Base-by-base conservation (phyloP, 208 protist genomes). In the Trypanosoma theileri region DNA sequence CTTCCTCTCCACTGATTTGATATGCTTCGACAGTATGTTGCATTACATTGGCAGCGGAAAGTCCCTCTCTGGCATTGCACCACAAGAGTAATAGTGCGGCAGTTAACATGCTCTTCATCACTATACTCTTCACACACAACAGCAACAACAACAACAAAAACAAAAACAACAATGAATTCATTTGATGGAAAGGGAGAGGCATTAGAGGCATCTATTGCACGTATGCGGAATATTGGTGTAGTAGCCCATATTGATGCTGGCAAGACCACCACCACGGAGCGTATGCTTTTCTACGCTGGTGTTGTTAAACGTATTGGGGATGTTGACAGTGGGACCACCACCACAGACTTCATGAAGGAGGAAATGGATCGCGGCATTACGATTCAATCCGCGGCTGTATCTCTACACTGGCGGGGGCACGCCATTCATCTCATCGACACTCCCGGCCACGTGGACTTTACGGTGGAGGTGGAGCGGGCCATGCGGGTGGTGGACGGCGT, bases 361-460 rank as follows among this genome's bases (percentile, higher is more conserved):
- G 98, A 99, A 81, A 84, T 92, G 73, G 94, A 98, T 57, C 85
- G 97, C 31, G 98, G 98, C 19, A 99, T 99, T 67, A 99, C 98
- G 0, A 99, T 99, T 60, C 88, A 94, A 66, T 93, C 96, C 31
- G 96, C 98, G 7, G 94, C 95, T 1, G 95, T 98, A 19, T 92
- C 93, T 16, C 86, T 98, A 16, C 57, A 56, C 31, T 99, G 98
- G 97, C 69, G 59, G 17, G 79, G 73, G 7, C 72, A 96, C 65
- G 35, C 61, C 61, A 90, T 98, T 50, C 96, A 98, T 73, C 73
- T 99, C 1, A 98, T 99, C 59, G 98, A 99, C 85, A 98, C 98
- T 0, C 98, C 98, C 1, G 97, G 97, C 3, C 97, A 98, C 77
- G 94, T 98, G 13, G 98, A 99, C 78, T 99, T 99, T 62, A 98